These are phyloP conservation scores for Silybum marianum DNA, from an alignment of 129 eudicot genomes.

Conservation along the genomic window DNA sequence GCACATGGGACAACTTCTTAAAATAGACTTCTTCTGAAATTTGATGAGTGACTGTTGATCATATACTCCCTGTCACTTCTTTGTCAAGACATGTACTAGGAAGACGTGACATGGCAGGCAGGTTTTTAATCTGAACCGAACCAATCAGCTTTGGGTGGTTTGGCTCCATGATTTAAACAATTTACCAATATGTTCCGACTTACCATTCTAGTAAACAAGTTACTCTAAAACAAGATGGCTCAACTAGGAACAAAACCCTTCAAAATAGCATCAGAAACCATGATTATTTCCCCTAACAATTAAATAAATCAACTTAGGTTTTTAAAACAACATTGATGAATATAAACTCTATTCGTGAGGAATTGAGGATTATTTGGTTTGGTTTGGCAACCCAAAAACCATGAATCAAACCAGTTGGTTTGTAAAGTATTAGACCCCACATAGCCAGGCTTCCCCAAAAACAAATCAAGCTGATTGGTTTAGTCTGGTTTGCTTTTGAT, in stretches of 20 bases:
- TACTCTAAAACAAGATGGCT: no score
- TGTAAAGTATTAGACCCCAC: neutral
- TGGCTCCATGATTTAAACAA: neutral
- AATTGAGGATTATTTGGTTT: neutral
- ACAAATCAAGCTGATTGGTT: neutral
- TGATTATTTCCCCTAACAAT: neutral
- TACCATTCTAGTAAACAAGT: no score
- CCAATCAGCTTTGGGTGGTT: constrained; percentile 8
- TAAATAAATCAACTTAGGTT: neutral
- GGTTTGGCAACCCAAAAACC: neutral
- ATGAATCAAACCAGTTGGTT: neutral
- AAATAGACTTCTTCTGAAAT: neutral
- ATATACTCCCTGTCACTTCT: constrained; percentile 2
- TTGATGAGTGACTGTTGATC: neutral
- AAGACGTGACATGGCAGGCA: neutral
- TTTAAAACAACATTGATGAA: constrained; percentile 3
- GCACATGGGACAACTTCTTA: neutral
- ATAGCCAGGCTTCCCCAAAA: neutral
- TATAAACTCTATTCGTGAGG: neutral
- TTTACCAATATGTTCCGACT: neutral
- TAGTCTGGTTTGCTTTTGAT: neutral
- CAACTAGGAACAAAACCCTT: no score
- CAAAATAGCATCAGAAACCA: neutral
- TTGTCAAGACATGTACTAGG: neutral
- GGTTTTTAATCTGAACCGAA: neutral